Conservation (phyloP, 805 yeast species). For the Zygosaccharomyces bailii region DNA sequence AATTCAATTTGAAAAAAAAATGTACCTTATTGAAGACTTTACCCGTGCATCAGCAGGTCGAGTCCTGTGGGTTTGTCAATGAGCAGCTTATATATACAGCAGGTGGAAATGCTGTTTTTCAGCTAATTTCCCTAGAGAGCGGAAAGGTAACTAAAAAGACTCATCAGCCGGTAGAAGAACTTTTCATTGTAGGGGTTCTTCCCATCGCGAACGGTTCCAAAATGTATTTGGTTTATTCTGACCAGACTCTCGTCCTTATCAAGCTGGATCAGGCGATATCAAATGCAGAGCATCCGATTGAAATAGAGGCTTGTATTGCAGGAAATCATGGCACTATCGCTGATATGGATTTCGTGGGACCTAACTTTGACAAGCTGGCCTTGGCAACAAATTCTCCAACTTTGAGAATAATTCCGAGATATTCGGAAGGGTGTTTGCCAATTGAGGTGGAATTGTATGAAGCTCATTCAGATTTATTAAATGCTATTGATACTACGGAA, state of each 20-base stretch:
- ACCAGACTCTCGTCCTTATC: slow-evolving; percentile 70
- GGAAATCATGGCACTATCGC: slow-evolving; percentile 97
- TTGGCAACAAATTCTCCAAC: slow-evolving; percentile 94
- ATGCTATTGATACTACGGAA: slow-evolving; percentile 68
- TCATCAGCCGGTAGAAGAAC: slow-evolving; percentile 63
- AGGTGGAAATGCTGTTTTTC: slow-evolving; percentile 70
- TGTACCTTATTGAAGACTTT: slow-evolving; percentile 60
- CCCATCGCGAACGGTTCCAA: slow-evolving; percentile 36
- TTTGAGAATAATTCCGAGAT: slow-evolving; percentile 60
- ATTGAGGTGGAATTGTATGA: slow-evolving; percentile 61
- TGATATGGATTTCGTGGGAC: slow-evolving; percentile 77
- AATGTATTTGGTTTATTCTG: slow-evolving; percentile 63
- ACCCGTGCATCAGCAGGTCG: slow-evolving; percentile 71
- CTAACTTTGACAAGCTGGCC: slow-evolving; percentile 55
- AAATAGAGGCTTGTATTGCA: slow-evolving; percentile 57
- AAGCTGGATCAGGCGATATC: slow-evolving; percentile 35
- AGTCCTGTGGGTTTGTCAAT: slow-evolving; percentile 58
- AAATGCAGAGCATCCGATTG: slow-evolving; percentile 37
- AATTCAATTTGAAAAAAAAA: slow-evolving; percentile 50
- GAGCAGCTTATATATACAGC: slow-evolving; percentile 58
- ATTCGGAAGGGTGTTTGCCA: slow-evolving; percentile 32
- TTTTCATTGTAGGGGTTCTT: slow-evolving; percentile 60
- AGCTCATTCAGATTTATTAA: slow-evolving; percentile 84
- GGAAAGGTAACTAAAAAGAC: slow-evolving; percentile 45
- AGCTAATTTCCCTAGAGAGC: slow-evolving; percentile 54